Evolutionary conservation across 345 rosid species (phyloP).

Genomic region (Brassica incana): DNA sequence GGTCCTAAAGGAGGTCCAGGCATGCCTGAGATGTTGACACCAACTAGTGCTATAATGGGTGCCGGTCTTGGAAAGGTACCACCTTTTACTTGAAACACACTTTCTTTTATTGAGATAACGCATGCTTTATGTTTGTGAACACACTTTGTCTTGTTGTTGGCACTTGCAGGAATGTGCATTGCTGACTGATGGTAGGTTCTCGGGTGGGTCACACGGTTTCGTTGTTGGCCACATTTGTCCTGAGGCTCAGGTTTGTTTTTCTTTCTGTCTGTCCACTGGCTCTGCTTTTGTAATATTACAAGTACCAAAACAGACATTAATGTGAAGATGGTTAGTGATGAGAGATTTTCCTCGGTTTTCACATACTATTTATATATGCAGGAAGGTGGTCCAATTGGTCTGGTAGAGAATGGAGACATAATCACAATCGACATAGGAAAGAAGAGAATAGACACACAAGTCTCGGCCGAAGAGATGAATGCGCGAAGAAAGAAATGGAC

Average conservation of each 20-base stretch:
- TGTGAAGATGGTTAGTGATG: not conserved
- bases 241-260: conserved; percentile 73
- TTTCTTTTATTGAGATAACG: not conserved
- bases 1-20: conserved; percentile 99
- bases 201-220: conserved; percentile 98
- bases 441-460: conserved; percentile 68
- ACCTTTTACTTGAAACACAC: not conserved
- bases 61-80: conserved; percentile 98
- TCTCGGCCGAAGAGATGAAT: conserved; percentile 61
- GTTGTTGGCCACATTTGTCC: conserved; percentile 98
- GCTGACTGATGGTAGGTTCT: conserved; percentile 95
- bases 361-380: conserved; percentile 32
- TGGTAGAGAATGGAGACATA: conserved; percentile 71
- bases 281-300: conserved; percentile 2
- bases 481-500: conserved; percentile 74
- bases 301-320: not conserved
- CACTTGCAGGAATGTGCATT: conserved; percentile 82
- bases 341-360: not conserved
- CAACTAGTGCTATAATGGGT: conserved; percentile 99
- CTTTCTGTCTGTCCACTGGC: not conserved
- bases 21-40: conserved; percentile 99
- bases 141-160: conserved; percentile 19
- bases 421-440: conserved; percentile 72
- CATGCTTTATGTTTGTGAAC: not conserved
- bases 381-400: conserved; percentile 99